Percentiles rank a stretch among this genome's conserved stretches.
phyloP scores from a whole-genome alignment of 2,329 filamentous ascomycete species.

The Dactylellina parvicollis region DNA sequence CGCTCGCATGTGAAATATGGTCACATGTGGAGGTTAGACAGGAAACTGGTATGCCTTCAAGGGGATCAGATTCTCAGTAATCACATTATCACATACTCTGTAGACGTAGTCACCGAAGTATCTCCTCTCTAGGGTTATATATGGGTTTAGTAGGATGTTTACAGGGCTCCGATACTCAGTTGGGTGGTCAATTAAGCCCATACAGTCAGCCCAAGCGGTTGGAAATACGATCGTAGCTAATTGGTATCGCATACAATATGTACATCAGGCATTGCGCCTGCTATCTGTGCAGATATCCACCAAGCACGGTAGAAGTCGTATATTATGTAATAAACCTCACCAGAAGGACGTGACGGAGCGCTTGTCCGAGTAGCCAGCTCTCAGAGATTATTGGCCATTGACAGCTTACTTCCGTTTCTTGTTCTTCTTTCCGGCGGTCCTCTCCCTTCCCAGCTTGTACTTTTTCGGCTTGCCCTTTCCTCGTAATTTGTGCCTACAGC shows the following conservation, averaged over 20 bases:
- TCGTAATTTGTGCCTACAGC: conserved; percentile 73
- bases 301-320: background rate
- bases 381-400: background rate
- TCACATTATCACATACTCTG: too few species aligned
- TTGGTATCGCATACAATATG: conserved; percentile 1
- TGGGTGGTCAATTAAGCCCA: too few species aligned
- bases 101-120: too few species aligned
- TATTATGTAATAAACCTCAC: background rate
- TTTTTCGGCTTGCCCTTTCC: conserved; percentile 92
- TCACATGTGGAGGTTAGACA: too few species aligned
- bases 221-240: background rate
- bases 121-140: too few species aligned
- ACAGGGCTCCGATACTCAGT: too few species aligned
- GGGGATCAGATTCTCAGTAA: too few species aligned
- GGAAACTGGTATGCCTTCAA: too few species aligned
- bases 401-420: conserved; percentile 38
- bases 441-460: conserved; percentile 72
- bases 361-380: background rate
- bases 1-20: too few species aligned
- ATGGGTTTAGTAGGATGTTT: too few species aligned
- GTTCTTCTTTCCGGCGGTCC: conserved; percentile 58
- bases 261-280: background rate
- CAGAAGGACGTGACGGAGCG: background rate
- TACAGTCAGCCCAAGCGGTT: background rate
- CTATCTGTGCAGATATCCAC: background rate